These are phyloP conservation scores for Helotiales sp. DNA, from an alignment of 2,329 filamentous ascomycete genomes.

Conservation along the genomic window DNA sequence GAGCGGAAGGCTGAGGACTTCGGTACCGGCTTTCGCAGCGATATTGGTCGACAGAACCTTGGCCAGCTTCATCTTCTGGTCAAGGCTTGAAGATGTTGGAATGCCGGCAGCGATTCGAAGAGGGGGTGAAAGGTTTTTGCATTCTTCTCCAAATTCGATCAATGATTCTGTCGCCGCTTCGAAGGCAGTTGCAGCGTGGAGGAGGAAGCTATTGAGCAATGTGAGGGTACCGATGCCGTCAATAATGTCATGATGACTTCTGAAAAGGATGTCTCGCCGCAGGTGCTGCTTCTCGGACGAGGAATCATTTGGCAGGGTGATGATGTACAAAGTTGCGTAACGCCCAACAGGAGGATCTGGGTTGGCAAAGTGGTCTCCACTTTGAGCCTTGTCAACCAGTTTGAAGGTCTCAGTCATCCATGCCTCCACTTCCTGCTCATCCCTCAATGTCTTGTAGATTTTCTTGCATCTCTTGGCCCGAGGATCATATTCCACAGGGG, in stretches of 20 bases:
- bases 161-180: slow-evolving; percentile 20
- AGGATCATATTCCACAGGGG: slow-evolving; percentile 35
- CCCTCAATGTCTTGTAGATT: slow-evolving; percentile 34
- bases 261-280: slow-evolving; percentile 37
- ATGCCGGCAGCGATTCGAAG: slow-evolving; percentile 11
- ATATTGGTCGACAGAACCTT: neutral
- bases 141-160: slow-evolving; percentile 27
- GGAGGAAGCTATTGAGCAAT: slow-evolving; percentile 43
- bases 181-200: slow-evolving; percentile 37
- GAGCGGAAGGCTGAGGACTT: slow-evolving; percentile 10
- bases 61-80: neutral
- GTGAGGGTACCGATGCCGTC: slow-evolving; percentile 48
- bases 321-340: slow-evolving; percentile 44
- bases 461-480: slow-evolving; percentile 39
- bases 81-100: neutral
- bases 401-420: slow-evolving; percentile 46
- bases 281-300: neutral
- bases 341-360: slow-evolving; percentile 44
- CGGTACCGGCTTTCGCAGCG: neutral
- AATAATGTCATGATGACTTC: slow-evolving; percentile 48
- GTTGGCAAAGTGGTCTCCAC: slow-evolving; percentile 45
- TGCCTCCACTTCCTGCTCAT: slow-evolving; percentile 13
- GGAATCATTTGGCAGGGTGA: slow-evolving; percentile 29
- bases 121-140: slow-evolving; percentile 16
- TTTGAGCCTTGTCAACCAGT: slow-evolving; percentile 33